Evolutionary conservation across 805 yeast genomes (phyloP).

Genomic region (Metschnikowia dekortorum): DNA sequence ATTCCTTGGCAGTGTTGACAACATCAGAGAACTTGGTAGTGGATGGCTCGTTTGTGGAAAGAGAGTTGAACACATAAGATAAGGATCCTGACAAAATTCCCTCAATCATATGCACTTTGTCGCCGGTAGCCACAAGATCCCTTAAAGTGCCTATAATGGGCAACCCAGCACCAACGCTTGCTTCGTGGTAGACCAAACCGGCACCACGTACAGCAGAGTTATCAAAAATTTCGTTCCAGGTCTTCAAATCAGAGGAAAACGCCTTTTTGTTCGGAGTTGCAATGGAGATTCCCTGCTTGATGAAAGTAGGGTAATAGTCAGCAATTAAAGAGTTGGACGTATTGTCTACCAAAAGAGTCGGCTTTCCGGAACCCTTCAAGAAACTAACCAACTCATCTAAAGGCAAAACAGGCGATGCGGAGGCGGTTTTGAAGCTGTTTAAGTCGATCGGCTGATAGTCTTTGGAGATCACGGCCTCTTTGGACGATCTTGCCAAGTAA

Average conservation of each 20-base stretch:
- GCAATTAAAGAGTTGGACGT: slow-evolving; percentile 84
- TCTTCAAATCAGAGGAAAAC: slow-evolving; percentile 67
- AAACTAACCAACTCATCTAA: slow-evolving; percentile 56
- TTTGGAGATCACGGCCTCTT: slow-evolving; percentile 60
- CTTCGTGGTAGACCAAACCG: slow-evolving; percentile 92
- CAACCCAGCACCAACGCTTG: slow-evolving; percentile 98
- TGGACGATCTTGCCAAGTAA: slow-evolving; percentile 67
- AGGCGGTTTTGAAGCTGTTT: slow-evolving; percentile 49
- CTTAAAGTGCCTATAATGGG: slow-evolving; percentile 87
- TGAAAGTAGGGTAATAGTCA: slow-evolving; percentile 66
- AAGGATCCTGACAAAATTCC: slow-evolving; percentile 96
- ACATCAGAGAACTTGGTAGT: slow-evolving; percentile 81
- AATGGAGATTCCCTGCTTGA: slow-evolving; percentile 76
- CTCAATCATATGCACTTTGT: slow-evolving; percentile 83
- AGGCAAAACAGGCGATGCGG: slow-evolving; percentile 45
- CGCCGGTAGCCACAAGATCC: slow-evolving; percentile 90
- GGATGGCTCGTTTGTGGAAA: slow-evolving; percentile 60
- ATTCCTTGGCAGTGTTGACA: slow-evolving; percentile 78
- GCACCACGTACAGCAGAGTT: slow-evolving; percentile 48
- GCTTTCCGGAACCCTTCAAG: slow-evolving; percentile 62
- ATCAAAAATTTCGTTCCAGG: slow-evolving; percentile 74
- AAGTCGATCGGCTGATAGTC: slow-evolving; percentile 72
- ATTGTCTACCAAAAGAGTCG: slow-evolving; percentile 88
- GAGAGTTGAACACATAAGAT: slow-evolving; percentile 92
- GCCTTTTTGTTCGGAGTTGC: slow-evolving; percentile 99